phyloP scores from a whole-genome alignment of 345 rosid species.

The Arabis hirsuta region DNA sequence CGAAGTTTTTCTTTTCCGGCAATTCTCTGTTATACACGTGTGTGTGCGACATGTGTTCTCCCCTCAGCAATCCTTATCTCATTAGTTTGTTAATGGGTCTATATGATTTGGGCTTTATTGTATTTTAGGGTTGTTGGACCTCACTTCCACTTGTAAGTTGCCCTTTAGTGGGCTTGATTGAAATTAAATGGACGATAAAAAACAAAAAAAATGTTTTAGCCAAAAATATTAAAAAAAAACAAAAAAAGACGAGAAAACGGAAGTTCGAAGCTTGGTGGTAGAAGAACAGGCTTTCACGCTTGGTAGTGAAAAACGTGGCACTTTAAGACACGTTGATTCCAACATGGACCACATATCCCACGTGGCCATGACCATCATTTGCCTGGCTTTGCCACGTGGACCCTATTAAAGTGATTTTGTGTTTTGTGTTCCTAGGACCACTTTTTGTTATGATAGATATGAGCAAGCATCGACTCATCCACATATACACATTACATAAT shows the following conservation, averaged over 20 bases:
- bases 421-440: conserved; percentile 45
- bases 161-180: too few species aligned
- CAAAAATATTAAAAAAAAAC: too few species aligned
- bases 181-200: too few species aligned
- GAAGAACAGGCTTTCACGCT: conserved; percentile 38
- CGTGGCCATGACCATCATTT: conserved; percentile 44
- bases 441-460: conserved; percentile 19
- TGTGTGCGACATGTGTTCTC: too few species aligned
- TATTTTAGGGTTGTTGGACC: too few species aligned
- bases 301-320: conserved; percentile 36
- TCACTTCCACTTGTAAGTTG: too few species aligned
- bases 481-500: conserved; percentile 28
- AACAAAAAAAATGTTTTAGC: too few species aligned
- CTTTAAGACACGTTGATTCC: conserved; percentile 32
- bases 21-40: too few species aligned
- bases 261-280: conserved; percentile 21
- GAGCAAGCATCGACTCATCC: conserved; percentile 21
- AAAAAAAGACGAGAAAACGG: neutral
- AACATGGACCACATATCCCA: conserved; percentile 42
- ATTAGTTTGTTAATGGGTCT: too few species aligned
- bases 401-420: conserved; percentile 28
- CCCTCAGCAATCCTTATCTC: too few species aligned
- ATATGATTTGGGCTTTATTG: too few species aligned
- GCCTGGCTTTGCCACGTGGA: conserved; percentile 41
- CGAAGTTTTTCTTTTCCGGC: too few species aligned